Conservation (phyloP, 768 basidiomycete genomes). For the Astraeus odoratus region DNA sequence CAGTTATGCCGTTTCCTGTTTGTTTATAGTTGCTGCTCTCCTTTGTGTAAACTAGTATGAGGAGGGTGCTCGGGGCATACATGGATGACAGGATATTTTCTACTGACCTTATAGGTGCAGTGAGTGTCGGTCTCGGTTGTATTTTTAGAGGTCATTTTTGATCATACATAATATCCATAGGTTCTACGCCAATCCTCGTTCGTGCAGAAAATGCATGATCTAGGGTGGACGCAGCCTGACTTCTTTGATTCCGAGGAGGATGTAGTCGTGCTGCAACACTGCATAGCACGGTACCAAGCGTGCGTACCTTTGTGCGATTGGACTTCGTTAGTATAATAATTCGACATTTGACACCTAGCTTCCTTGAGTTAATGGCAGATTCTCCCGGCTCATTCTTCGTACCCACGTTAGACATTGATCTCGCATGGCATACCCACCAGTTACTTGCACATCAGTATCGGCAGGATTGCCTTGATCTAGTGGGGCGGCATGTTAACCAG, state of each 20-base stretch:
- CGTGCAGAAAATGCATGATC: conserved; percentile 46
- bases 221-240: conserved; percentile 39
- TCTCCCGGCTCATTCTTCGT: conserved; percentile 37
- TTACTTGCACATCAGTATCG: conserved; percentile 38
- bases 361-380: conserved; percentile 45
- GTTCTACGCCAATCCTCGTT: no score
- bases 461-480: conserved; percentile 28
- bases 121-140: no score
- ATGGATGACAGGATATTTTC: no score
- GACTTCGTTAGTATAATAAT: no score
- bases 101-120: no score
- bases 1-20: no score
- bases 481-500: conserved; percentile 46
- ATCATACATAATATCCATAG: no score
- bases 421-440: conserved; percentile 66
- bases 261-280: conserved; percentile 36
- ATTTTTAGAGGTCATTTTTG: no score
- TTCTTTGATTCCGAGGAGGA: conserved; percentile 27
- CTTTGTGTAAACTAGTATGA: no score
- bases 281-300: conserved; percentile 48
- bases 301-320: conserved; percentile 25
- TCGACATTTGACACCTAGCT: conserved; percentile 22
- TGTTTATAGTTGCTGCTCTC: no score
- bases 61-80: no score
- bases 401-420: conserved; percentile 58